Percentiles rank a stretch among this genome's conserved stretches.
These are phyloP conservation scores for Pachyrhizus erosus DNA, from an alignment of 306 rosid species.

Conservation along the genomic window DNA sequence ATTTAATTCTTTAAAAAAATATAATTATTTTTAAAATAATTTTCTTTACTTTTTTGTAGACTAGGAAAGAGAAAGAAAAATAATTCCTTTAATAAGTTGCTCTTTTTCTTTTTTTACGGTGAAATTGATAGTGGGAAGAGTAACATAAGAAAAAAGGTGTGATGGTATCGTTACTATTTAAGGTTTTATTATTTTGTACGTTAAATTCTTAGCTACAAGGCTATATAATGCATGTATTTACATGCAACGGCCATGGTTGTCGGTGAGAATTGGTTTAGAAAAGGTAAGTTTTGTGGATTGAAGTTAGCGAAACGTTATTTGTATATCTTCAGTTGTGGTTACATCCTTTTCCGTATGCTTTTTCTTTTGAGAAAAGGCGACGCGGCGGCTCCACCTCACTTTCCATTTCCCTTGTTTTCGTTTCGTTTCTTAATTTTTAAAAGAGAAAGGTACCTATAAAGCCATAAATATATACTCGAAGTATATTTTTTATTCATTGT, in stretches of 20 bases:
- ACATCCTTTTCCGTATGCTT: background rate
- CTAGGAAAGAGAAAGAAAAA: background rate
- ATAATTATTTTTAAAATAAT: too few relatives aligned
- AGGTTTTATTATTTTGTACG: background rate
- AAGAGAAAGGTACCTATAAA: background rate
- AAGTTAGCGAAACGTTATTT: background rate
- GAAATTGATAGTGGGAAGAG: background rate
- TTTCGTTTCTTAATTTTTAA: background rate
- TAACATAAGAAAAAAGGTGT: background rate
- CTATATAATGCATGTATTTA: slow-evolving; percentile 1
- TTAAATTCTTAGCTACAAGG: background rate
- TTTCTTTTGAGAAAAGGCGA: background rate
- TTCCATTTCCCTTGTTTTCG: background rate
- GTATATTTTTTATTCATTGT: slow-evolving; percentile 3
- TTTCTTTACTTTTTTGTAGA: too few relatives aligned
- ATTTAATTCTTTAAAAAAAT: too few relatives aligned
- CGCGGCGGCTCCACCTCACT: slow-evolving; percentile 17
- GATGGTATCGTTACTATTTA: background rate
- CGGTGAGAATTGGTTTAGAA: slow-evolving; percentile 20
- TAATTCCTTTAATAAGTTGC: too few relatives aligned
- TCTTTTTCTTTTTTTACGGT: background rate
- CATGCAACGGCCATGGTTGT: slow-evolving; percentile 11
- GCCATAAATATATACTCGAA: background rate
- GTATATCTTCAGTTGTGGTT: slow-evolving; percentile 14
- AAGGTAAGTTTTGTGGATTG: background rate